Percentiles rank a stretch among this genome's conserved stretches.
phyloP scores from a whole-genome alignment of 2,329 filamentous ascomycete genomes.

The Fusarium proliferatum region DNA sequence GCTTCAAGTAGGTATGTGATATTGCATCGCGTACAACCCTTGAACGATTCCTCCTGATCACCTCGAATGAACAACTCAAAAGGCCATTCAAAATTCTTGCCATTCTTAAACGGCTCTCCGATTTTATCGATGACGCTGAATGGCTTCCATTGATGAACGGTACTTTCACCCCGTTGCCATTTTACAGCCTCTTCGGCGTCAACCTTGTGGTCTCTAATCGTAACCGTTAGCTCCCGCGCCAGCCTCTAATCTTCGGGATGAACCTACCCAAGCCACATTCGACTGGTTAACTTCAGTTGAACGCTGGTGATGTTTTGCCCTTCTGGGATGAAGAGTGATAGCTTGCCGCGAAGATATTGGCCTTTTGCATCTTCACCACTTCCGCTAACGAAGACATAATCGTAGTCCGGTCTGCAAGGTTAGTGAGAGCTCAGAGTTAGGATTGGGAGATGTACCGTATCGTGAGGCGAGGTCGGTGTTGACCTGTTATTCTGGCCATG shows the following conservation, averaged over 20 bases:
- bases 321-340: not conserved
- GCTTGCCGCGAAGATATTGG: not conserved
- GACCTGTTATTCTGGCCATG: not conserved
- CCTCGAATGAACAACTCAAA: not conserved
- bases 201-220: not conserved
- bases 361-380: not conserved
- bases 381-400: constrained; percentile 3
- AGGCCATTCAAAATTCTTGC: not conserved
- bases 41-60: constrained; percentile 4
- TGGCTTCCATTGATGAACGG: not conserved
- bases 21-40: constrained; percentile 1
- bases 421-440: rapidly evolving
- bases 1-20: not conserved
- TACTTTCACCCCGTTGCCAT: not conserved
- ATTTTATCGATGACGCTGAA: not conserved
- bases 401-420: not conserved
- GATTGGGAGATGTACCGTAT: not conserved
- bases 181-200: not conserved
- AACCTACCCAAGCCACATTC: constrained; percentile 21
- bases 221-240: not conserved
- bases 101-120: rapidly evolving
- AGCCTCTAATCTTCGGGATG: rapidly evolving
- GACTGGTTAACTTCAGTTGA: not conserved
- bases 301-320: not conserved
- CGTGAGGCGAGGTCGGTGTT: not conserved